Conservation (phyloP, 1,284 basidiomycete species). For the Marasmius tenuissimus region DNA sequence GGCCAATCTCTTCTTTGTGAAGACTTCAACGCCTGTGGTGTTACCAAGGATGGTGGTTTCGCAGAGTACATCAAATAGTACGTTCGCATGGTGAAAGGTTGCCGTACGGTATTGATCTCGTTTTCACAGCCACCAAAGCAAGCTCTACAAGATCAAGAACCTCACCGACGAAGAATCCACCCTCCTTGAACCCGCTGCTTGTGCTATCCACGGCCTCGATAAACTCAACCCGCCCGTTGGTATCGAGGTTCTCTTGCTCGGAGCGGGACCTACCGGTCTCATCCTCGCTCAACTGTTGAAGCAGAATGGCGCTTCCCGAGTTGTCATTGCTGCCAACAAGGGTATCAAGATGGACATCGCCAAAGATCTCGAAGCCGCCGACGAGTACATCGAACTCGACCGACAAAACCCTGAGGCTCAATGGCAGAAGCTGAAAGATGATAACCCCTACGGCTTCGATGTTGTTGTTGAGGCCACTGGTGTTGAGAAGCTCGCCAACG, state of each 20-base stretch:
- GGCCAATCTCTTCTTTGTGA: slow-evolving; percentile 71
- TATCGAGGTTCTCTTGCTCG: slow-evolving; percentile 77
- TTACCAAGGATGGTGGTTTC: slow-evolving; percentile 76
- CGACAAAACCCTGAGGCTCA: slow-evolving; percentile 69
- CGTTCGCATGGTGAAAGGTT: slow-evolving; percentile 20
- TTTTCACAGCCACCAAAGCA: slow-evolving; percentile 52
- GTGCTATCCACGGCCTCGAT: slow-evolving; percentile 88
- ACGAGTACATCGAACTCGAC: slow-evolving; percentile 85
- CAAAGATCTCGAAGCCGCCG: slow-evolving; percentile 70
- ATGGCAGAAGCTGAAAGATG: slow-evolving; percentile 76
- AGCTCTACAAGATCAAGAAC: slow-evolving; percentile 84
- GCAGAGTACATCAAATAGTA: slow-evolving; percentile 78
- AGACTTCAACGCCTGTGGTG: slow-evolving; percentile 69
- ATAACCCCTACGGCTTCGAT: slow-evolving; percentile 86
- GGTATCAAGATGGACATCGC: slow-evolving; percentile 87
- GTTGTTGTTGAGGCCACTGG: slow-evolving; percentile 88
- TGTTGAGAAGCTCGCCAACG: slow-evolving; percentile 77
- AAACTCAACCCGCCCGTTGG: slow-evolving; percentile 79
- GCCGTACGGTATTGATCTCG: not conserved
- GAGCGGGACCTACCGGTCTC: slow-evolving; percentile 73
- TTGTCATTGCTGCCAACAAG: slow-evolving; percentile 82
- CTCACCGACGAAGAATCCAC: slow-evolving; percentile 84
- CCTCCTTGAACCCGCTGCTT: slow-evolving; percentile 87
- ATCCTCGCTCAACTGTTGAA: slow-evolving; percentile 86
- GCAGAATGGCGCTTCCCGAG: slow-evolving; percentile 74